Conservation (phyloP, 441 rosid species). For the Mallotus japonicus region DNA sequence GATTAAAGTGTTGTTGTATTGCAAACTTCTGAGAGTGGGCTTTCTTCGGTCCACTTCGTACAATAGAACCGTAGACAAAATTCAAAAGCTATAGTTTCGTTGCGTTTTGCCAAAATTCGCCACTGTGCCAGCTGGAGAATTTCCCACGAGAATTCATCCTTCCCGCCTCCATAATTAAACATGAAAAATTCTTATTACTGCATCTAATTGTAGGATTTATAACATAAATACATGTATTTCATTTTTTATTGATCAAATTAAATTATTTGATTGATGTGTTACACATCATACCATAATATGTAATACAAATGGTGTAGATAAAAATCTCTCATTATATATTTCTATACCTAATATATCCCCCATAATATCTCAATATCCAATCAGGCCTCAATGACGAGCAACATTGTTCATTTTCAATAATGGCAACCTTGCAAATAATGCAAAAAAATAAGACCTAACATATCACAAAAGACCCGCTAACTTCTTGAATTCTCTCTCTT, state of each 20-base stretch:
- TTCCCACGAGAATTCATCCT: background rate
- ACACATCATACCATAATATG: too few relatives aligned
- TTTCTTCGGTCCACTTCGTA: background rate
- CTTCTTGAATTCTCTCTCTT: conserved; percentile 25
- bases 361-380: background rate
- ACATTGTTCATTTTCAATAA: background rate
- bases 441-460: background rate
- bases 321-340: too few relatives aligned
- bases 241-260: too few relatives aligned
- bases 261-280: too few relatives aligned
- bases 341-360: conserved; percentile 12
- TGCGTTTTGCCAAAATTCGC: background rate
- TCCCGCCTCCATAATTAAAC: background rate
- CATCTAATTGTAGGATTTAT: too few relatives aligned
- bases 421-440: conserved; percentile 19
- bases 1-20: too few relatives aligned
- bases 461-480: background rate
- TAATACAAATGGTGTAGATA: too few relatives aligned
- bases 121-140: background rate
- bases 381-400: background rate
- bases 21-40: background rate
- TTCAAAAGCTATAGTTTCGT: background rate
- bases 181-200: too few relatives aligned
- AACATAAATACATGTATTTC: too few relatives aligned
- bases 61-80: conserved; percentile 2